These are phyloP conservation scores for Schoenoplectus triqueter DNA, from an alignment of 202 grass and related monocot species.

Conservation along the genomic window DNA sequence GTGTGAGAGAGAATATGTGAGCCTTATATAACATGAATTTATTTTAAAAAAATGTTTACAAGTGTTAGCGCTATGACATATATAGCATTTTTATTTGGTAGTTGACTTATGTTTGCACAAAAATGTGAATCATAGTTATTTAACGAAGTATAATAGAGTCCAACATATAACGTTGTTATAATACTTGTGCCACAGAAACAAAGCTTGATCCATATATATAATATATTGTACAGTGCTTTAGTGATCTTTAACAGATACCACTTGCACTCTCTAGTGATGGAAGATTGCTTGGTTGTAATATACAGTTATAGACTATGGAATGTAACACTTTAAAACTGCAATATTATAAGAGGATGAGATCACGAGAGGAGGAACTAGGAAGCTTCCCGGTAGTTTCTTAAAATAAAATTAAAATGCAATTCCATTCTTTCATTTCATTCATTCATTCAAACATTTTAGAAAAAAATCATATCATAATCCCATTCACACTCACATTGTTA, in stretches of 20 bases:
- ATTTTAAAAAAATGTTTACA: neutral
- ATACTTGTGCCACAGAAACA: neutral
- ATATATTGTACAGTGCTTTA: neutral
- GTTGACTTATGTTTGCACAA: slow-evolving; percentile 1
- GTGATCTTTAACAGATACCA: neutral
- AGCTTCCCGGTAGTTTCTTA: neutral
- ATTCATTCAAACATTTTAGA: no score
- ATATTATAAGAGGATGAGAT: neutral
- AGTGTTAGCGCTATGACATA: neutral
- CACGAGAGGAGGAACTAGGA: neutral
- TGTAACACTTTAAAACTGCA: neutral
- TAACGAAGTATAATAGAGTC: neutral
- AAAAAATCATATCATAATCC: no score
- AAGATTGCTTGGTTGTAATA: neutral
- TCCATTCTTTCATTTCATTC: no score
- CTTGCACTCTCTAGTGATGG: neutral
- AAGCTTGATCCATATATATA: neutral
- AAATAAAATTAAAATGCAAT: no score
- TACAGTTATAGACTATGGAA: neutral
- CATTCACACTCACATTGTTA: no score
- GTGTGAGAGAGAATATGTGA: neutral
- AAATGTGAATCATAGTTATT: slow-evolving; percentile 1
- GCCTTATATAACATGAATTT: neutral
- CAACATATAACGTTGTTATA: neutral
- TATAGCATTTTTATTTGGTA: neutral